These are phyloP conservation scores for Cryptococcus jaspeensis DNA, from an alignment of 1,284 basidiomycete genomes.

Conservation along the genomic window DNA sequence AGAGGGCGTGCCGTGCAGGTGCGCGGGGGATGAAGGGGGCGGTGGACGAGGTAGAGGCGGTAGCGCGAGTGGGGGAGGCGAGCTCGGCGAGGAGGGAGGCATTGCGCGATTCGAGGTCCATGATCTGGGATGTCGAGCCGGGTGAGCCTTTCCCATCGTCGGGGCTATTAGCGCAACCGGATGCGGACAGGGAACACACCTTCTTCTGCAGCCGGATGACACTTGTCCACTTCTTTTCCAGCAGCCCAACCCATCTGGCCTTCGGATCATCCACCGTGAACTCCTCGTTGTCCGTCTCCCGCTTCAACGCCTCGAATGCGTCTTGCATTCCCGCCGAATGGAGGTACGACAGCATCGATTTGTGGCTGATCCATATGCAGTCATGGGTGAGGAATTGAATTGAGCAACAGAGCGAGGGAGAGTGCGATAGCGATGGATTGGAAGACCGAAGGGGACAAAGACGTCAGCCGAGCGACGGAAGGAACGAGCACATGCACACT, in stretches of 20 bases:
- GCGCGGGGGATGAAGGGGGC: slow-evolving; percentile 75
- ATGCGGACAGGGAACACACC: slow-evolving; percentile 54
- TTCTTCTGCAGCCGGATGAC: slow-evolving; percentile 91
- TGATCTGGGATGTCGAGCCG: slow-evolving; percentile 59
- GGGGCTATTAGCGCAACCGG: background rate
- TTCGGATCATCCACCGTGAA: slow-evolving; percentile 74
- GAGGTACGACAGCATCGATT: slow-evolving; percentile 81
- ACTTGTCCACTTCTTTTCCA: slow-evolving; percentile 95
- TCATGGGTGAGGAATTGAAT: background rate
- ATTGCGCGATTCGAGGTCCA: slow-evolving; percentile 80
- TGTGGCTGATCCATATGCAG: slow-evolving; percentile 58
- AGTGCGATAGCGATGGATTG: slow-evolving; percentile 19
- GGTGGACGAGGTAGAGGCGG: slow-evolving; percentile 58
- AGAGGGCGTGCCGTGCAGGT: slow-evolving; percentile 72
- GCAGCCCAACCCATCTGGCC: slow-evolving; percentile 73
- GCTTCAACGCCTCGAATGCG: slow-evolving; percentile 64
- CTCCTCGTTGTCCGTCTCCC: slow-evolving; percentile 59
- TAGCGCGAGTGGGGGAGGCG: slow-evolving; percentile 50
- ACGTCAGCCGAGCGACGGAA: background rate
- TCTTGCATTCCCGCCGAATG: slow-evolving; percentile 63
- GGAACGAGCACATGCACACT: slow-evolving; percentile 36
- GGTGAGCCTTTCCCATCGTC: background rate
- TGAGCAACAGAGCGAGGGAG: background rate
- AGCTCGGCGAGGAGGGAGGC: slow-evolving; percentile 75
- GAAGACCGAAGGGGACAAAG: background rate